Base-by-base conservation (phyloP, 768 basidiomycete species). In the Vishniacozyma victoriae region DNA sequence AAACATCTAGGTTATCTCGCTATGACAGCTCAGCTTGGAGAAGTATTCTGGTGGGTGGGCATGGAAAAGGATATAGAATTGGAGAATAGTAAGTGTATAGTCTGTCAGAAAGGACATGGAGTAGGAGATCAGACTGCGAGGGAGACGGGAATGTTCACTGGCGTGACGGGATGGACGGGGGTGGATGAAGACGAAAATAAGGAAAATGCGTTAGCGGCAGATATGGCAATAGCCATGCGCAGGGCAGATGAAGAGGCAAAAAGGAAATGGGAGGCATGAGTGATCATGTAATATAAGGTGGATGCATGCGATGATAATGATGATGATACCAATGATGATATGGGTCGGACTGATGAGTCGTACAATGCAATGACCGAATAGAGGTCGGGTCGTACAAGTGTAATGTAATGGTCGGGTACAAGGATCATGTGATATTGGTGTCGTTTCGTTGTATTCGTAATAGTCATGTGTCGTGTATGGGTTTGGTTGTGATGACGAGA, bases 41-140 rank as follows among this genome's bases (percentile, higher is more conserved):
- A 57, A 41, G 60, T 52, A 12, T 67, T 64, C 44, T 67, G 65
- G 65, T 67, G 65, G 65, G 49, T 46, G 13, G 54, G 47, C 12
- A 62, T 67, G 35, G 53, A 57, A 15, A 48, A 50, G 19, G 65
- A 62, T 50, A 43, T 55, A n/a, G 35, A 48, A 20, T 44, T 38
- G 4, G 41, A 41, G 29, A 46, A 59, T 2, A 46, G 51, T 12
- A 20, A 38, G 9, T 65, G 63, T 43, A 33, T n/a, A 33, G 39
- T 53, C 4, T 65, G 56, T 54, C 56, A 64, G 72, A n/a, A n/a
- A n/a, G n/a, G n/a, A n/a, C n/a, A n/a, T n/a, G n/a, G n/a, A n/a
- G n/a, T n/a, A n/a, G n/a, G n/a, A n/a, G 20, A 57, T 48, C 16
- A 42, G 68, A 3, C 64, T 27, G 40, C 19, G 38, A 35, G 36